Conservation (phyloP, 805 yeast genomes). For the Zygoascus bituminiphila region DNA sequence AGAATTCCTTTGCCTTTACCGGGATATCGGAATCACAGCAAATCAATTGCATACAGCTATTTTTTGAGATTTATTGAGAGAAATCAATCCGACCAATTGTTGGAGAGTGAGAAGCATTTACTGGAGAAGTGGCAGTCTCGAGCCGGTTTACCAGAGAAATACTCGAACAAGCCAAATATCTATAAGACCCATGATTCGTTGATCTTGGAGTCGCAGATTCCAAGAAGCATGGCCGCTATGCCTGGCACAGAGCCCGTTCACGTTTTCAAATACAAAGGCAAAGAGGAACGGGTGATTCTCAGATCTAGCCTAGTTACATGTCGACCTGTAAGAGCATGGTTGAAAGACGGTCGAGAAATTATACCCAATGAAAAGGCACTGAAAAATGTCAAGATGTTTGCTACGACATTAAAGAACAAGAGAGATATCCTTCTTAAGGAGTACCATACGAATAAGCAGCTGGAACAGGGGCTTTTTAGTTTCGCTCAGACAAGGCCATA, state of each 20-base stretch:
- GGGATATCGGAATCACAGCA: neutral
- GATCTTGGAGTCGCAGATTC: neutral
- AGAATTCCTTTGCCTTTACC: neutral
- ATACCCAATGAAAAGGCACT: neutral
- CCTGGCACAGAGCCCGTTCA: neutral
- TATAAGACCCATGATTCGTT: neutral
- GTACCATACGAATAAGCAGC: slow-evolving; percentile 22
- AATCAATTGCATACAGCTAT: neutral
- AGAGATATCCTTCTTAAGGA: neutral
- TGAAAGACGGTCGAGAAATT: neutral
- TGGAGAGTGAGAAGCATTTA: neutral
- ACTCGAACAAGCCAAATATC: neutral
- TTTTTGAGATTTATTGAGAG: neutral
- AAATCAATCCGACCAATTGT: neutral
- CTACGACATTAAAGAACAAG: neutral
- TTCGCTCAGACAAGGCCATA: slow-evolving; percentile 60
- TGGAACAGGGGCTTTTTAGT: slow-evolving; percentile 45
- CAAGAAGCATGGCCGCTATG: neutral
- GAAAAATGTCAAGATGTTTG: neutral
- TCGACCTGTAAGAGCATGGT: neutral
- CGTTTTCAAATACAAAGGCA: neutral
- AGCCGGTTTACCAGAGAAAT: slow-evolving; percentile 1
- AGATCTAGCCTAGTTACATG: neutral
- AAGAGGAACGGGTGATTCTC: neutral
- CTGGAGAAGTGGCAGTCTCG: neutral